Evolutionary conservation across 495 filamentous ascomycete species (phyloP).

Genomic region (Geoglossum glabrum): DNA sequence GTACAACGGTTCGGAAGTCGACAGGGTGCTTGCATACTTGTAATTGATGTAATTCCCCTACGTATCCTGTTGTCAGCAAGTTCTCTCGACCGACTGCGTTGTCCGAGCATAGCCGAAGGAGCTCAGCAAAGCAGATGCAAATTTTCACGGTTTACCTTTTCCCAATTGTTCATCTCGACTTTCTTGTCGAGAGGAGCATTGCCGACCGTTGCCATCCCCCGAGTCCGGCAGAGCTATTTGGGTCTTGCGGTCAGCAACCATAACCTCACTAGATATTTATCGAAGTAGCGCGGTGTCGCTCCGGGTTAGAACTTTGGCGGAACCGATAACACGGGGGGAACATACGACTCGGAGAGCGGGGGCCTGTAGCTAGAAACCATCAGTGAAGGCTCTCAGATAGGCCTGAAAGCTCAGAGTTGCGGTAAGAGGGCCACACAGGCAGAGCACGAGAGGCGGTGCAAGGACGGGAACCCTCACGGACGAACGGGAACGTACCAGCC

Average conservation of each 20-base stretch:
- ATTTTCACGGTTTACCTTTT: conserved; percentile 29
- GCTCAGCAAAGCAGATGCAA: not conserved
- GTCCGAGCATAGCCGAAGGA: not conserved
- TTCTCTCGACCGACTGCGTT: not conserved
- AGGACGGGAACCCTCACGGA: not conserved
- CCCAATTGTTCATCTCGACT: conserved; percentile 64
- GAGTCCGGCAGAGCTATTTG: conserved; percentile 12
- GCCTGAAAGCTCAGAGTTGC: not conserved
- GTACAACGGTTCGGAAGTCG: not conserved
- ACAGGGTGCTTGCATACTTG: conserved; percentile 27
- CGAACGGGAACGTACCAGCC: conserved; percentile 27
- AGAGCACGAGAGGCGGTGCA: conserved; percentile 3
- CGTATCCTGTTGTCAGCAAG: not conserved
- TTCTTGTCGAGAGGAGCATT: conserved; percentile 49
- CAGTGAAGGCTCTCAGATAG: conserved; percentile 11
- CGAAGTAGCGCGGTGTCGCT: not conserved
- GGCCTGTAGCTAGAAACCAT: conserved; percentile 17
- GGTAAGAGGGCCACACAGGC: not conserved
- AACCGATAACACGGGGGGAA: conserved; percentile 6
- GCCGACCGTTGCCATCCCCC: conserved; percentile 40
- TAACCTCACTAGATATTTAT: not conserved
- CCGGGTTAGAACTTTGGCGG: not conserved
- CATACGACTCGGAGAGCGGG: conserved; percentile 36
- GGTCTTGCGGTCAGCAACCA: conserved; percentile 12
- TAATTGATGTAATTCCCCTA: conserved; percentile 66